Base-by-base conservation (phyloP, 2,329 filamentous ascomycete genomes). In the Claviceps sp. region DNA sequence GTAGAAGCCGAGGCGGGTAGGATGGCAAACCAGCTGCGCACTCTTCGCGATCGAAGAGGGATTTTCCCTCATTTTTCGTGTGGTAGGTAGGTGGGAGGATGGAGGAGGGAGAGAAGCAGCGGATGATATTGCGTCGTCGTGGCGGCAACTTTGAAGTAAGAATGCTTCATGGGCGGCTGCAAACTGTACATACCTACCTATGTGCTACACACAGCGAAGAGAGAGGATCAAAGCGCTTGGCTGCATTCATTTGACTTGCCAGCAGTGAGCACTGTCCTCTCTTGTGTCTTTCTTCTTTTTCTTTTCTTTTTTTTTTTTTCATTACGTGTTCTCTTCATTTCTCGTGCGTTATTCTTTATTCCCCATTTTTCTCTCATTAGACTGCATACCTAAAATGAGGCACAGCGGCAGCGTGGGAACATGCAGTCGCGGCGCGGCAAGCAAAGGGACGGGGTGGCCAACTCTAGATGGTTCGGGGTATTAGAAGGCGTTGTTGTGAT, bases 1-100 rank as follows among this genome's bases (percentile, higher is more conserved):
- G 58, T 47, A 61, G 57, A 52, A 54, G 50, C 51, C 55, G 38
- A 54, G 52, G 43, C 39, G 49, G 45, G 23, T 47, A 47, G 29
- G 29, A 29, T 29, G 29, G 9, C 8, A 29, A 29, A 29, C 29
- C 8, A 29, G 29, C 9, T 9, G 29, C 9, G 29, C 29, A 29
- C 29, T 29, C 29, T 29, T 29, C 29, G 29, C 29, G 29, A 38
- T 50, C 47, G n/a, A 40, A 36, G n/a, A 29, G 42, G 14, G 3
- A 34, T 22, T 3, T 17, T 48, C n/a, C 2, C 16, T 9, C 6
- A 6, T n/a, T 14, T 5, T 36, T 26, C 3, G 5, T 36, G 29
- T 36, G 3, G 6, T 20, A 22, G 5, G 23, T n/a, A n/a, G n/a
- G 40, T 13, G 20, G 40, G 40, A 26, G 23, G 23, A 26, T 5